Conservation (phyloP, 2,329 filamentous ascomycete species). For the Aspergillus sp. region DNA sequence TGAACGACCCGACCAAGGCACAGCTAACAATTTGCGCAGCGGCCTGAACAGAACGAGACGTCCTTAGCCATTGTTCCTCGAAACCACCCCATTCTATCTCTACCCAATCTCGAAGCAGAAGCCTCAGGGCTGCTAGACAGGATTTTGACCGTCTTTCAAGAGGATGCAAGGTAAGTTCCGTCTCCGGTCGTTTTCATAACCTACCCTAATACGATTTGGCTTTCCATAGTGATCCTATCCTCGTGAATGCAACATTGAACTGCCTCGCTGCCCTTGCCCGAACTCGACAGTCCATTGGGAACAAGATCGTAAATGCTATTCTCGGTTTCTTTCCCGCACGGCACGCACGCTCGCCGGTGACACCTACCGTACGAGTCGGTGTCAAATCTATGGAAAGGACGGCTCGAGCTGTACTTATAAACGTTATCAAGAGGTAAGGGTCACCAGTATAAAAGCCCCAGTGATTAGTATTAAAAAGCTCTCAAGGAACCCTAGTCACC, state of each 20-base stretch:
- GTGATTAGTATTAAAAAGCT: conserved; percentile 22
- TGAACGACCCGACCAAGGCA: neutral
- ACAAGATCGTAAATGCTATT: conserved; percentile 80
- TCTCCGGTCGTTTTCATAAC: neutral
- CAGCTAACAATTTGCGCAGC: conserved; percentile 44
- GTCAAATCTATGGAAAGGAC: conserved; percentile 96
- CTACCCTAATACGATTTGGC: conserved; percentile 5
- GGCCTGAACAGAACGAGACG: conserved; percentile 74
- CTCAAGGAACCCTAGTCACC: conserved; percentile 73
- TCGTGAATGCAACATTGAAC: conserved; percentile 91
- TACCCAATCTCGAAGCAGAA: conserved; percentile 85
- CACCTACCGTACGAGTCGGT: conserved; percentile 74
- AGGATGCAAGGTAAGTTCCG: conserved; percentile 68
- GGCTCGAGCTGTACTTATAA: conserved; percentile 76
- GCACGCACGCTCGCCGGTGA: conserved; percentile 73
- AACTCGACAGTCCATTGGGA: conserved; percentile 74
- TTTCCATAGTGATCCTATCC: conserved; percentile 69
- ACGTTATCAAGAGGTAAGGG: conserved; percentile 74
- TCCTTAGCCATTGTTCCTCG: conserved; percentile 82
- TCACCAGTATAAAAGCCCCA: neutral
- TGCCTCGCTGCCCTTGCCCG: conserved; percentile 80
- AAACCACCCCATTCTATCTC: conserved; percentile 77
- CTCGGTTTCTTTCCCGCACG: conserved; percentile 91
- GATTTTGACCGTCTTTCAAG: conserved; percentile 80
- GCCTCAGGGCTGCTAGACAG: conserved; percentile 87